Conservation (phyloP, 2,329 filamentous ascomycete genomes). For the Colletotrichum falcatum region DNA sequence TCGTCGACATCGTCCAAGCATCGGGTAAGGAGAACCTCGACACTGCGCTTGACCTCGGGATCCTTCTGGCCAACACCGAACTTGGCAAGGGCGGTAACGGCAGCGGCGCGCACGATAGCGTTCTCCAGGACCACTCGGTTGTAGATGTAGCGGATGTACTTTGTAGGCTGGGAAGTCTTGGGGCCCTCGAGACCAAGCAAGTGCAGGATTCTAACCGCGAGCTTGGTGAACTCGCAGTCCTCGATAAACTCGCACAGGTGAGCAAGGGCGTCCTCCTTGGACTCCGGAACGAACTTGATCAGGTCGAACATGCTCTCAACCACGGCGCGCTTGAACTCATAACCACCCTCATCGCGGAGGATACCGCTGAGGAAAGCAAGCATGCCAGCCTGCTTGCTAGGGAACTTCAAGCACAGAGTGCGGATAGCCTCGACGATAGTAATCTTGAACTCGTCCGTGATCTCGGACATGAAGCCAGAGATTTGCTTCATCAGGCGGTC, state of each 20-base stretch:
- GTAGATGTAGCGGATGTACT: constrained; percentile 99
- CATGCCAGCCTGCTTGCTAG: constrained; percentile 98
- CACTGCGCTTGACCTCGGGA: constrained; percentile 95
- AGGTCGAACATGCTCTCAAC: constrained; percentile 99
- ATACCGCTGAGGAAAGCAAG: constrained; percentile 97
- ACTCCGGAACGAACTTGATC: constrained; percentile 97
- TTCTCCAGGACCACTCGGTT: constrained; percentile 98
- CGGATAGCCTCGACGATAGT: constrained; percentile 99
- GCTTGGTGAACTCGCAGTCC: constrained; percentile 98
- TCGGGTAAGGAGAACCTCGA: constrained; percentile 89
- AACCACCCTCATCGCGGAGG: constrained; percentile 94
- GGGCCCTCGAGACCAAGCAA: constrained; percentile 94
- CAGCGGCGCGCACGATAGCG: constrained; percentile 92
- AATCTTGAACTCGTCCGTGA: constrained; percentile 99
- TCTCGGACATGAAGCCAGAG: constrained; percentile 97
- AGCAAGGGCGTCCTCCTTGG: constrained; percentile 83
- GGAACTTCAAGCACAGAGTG: constrained; percentile 96
- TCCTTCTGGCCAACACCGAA: constrained; percentile 98
- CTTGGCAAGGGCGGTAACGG: constrained; percentile 94
- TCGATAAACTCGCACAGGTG: constrained; percentile 99
- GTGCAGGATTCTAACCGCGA: constrained; percentile 94
- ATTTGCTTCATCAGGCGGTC: constrained; percentile 99
- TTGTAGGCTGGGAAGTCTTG: constrained; percentile 94
- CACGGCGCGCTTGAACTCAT: constrained; percentile 97
- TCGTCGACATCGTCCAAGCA: constrained; percentile 98